These are phyloP conservation scores for Penicillium verhagenii DNA, from an alignment of 495 filamentous ascomycete genomes.

Conservation along the genomic window DNA sequence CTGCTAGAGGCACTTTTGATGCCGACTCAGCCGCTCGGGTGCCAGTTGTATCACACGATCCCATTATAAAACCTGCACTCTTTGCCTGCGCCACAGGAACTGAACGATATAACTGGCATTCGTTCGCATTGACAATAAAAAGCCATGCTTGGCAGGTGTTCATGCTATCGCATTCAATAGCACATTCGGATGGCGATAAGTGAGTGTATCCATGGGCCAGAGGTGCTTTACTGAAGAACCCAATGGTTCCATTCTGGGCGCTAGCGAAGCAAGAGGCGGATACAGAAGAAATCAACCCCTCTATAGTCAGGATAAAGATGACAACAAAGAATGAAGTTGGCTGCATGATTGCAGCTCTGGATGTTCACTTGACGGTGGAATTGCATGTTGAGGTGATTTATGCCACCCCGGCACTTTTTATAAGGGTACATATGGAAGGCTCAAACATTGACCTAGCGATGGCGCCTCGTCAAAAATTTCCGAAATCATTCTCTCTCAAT, in stretches of 20 bases:
- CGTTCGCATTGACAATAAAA: constrained; percentile 6
- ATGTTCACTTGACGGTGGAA: neutral
- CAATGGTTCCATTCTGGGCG: constrained; percentile 9
- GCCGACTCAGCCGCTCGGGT: neutral
- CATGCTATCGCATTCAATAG: constrained; percentile 5
- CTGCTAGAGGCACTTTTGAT: neutral
- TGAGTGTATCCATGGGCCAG: constrained; percentile 8
- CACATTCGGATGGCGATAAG: constrained; percentile 10
- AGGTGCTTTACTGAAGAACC: constrained; percentile 10
- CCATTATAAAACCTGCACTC: constrained; percentile 8
- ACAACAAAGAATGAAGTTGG: neutral
- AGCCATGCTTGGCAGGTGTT: constrained; percentile 5
- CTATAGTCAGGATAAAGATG: neutral
- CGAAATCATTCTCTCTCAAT: neutral
- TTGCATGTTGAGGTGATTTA: neutral
- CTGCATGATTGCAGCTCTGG: neutral
- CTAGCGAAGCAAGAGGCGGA: constrained; percentile 8
- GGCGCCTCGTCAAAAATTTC: neutral
- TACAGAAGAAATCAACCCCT: constrained; percentile 1
- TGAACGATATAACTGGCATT: constrained; percentile 9
- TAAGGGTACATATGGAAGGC: neutral
- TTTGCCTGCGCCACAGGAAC: constrained; percentile 10
- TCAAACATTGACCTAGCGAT: neutral
- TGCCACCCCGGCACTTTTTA: neutral
- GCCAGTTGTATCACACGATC: constrained; percentile 8